Conservation (phyloP, 2,329 filamentous ascomycete species). For the Ophiostoma novo-ulmi region DNA sequence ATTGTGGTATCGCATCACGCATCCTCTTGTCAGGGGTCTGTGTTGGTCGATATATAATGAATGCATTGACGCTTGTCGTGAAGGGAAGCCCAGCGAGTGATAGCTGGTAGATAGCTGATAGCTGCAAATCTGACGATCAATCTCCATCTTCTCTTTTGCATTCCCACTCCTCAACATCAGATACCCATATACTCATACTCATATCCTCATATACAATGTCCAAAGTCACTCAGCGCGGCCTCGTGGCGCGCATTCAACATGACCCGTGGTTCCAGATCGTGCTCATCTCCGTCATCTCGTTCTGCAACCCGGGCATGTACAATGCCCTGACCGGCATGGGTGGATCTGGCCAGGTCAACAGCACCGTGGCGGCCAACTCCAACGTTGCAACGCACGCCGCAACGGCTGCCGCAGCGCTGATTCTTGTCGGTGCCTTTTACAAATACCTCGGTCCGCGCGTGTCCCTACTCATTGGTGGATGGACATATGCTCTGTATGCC, state of each 20-base stretch:
- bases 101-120: neutral
- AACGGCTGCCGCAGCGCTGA: conserved; percentile 38
- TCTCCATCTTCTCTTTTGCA: neutral
- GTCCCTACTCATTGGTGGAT: conserved; percentile 64
- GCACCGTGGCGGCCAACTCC: conserved; percentile 51
- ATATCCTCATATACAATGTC: conserved; percentile 12
- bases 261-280: conserved; percentile 25
- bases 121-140: neutral
- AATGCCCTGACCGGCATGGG: conserved; percentile 26
- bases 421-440: conserved; percentile 54
- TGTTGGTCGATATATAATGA: conserved; percentile 5
- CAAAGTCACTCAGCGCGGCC: conserved; percentile 13
- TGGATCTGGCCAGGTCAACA: conserved; percentile 49
- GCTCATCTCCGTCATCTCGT: conserved; percentile 25
- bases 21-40: neutral
- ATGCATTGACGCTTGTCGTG: neutral
- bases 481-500: conserved; percentile 72
- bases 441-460: conserved; percentile 67
- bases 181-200: neutral
- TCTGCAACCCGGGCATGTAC: conserved; percentile 31
- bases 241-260: conserved; percentile 20
- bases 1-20: neutral
- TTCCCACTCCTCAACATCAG: neutral
- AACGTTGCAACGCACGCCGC: conserved; percentile 51
- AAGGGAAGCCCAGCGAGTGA: neutral